phyloP scores from a whole-genome alignment of 179 eudicot species.

The Corrigiola litoralis region DNA sequence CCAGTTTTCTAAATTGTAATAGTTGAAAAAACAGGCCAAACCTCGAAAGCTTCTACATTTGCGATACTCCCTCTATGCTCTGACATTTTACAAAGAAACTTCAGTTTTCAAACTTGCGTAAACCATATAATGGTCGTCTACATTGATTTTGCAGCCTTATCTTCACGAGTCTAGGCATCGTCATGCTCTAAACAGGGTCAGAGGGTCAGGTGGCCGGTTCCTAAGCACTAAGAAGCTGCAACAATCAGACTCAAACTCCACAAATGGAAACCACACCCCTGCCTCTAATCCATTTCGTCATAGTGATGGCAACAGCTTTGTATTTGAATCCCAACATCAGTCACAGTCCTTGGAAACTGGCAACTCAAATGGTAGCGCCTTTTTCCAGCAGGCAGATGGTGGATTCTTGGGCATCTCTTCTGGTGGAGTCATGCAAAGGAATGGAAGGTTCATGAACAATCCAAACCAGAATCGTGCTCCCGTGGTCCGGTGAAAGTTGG shows the following conservation, averaged over 20 bases:
- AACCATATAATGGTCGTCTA: not conserved
- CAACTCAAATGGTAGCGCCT: slow-evolving; percentile 16
- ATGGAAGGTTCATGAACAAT: slow-evolving; percentile 31
- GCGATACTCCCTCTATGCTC: too few species aligned
- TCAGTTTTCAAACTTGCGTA: too few species aligned
- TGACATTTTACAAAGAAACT: too few species aligned
- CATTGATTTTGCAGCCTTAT: slow-evolving; percentile 62
- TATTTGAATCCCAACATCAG: slow-evolving; percentile 24
- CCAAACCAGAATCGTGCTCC: slow-evolving; percentile 39
- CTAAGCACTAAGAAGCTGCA: slow-evolving; percentile 59
- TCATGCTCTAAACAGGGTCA: slow-evolving; percentile 78
- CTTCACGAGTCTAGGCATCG: slow-evolving; percentile 91
- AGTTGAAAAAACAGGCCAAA: too few species aligned
- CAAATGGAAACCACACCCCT: slow-evolving; percentile 7
- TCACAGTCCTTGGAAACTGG: slow-evolving; percentile 23
- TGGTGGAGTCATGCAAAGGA: slow-evolving; percentile 25
- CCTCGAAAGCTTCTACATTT: too few species aligned
- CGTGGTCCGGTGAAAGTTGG: slow-evolving; percentile 47
- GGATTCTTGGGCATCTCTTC: slow-evolving; percentile 35
- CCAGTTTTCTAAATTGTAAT: too few species aligned
- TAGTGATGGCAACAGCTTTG: slow-evolving; percentile 8
- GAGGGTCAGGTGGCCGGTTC: slow-evolving; percentile 90
- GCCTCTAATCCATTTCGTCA: slow-evolving; percentile 13
- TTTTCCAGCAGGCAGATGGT: slow-evolving; percentile 33
- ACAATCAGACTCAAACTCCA: slow-evolving; percentile 19